These are phyloP conservation scores for Alliaria petiolata DNA, from an alignment of 345 rosid genomes.

Conservation along the genomic window DNA sequence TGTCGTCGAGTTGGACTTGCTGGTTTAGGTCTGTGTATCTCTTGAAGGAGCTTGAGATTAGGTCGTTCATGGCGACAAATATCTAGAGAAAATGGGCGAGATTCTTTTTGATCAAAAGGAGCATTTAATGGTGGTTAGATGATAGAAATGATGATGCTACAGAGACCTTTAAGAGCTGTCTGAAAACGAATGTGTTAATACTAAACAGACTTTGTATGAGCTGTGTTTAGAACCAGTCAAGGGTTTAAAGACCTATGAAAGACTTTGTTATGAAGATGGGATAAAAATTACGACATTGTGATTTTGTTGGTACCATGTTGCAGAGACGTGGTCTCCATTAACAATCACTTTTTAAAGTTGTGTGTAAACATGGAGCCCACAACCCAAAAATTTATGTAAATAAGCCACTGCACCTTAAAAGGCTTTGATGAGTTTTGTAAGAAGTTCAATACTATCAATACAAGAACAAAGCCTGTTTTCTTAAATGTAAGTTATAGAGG, in stretches of 20 bases:
- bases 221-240: slow-evolving; percentile 26
- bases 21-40: slow-evolving; percentile 47
- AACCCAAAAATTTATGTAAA: not conserved
- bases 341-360: not conserved
- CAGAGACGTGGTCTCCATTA: slow-evolving; percentile 30
- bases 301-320: slow-evolving; percentile 36
- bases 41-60: slow-evolving; percentile 60
- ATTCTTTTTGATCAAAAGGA: not conserved
- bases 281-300: not conserved
- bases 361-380: slow-evolving; percentile 33
- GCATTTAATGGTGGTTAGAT: not conserved
- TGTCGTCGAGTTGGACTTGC: slow-evolving; percentile 41
- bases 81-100: not conserved
- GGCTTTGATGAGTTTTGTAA: not conserved
- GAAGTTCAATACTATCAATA: not conserved
- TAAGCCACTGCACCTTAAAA: not conserved
- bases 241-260: slow-evolving; percentile 10
- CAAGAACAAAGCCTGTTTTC: not conserved
- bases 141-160: slow-evolving; percentile 1
- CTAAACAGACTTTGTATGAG: slow-evolving; percentile 14
- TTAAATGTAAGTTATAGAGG: not conserved
- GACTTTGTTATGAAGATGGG: slow-evolving; percentile 12
- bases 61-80: slow-evolving; percentile 41
- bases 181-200: slow-evolving; percentile 2
- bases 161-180: slow-evolving; percentile 6